Base-by-base conservation (phyloP, 768 basidiomycete genomes). In the Mycena crocata region DNA sequence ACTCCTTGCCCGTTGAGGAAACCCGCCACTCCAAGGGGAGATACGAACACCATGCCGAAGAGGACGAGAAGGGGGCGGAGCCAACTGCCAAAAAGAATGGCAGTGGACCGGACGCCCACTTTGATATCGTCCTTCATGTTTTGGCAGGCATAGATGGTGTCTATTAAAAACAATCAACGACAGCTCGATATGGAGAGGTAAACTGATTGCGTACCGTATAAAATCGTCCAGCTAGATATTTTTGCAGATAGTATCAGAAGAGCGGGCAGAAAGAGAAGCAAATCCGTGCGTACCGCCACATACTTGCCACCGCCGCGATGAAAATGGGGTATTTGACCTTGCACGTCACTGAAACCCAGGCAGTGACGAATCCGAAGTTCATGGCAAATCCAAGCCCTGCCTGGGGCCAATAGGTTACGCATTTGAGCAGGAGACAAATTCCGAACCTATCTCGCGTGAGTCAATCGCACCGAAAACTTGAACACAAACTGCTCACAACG, bases 81-180 rank as follows among this genome's bases (percentile, higher is more conserved):
- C 76, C 84, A 83, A 3, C 81, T 76, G 17, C 89, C 90, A 72
- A 91, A 92, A 15, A 92, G 82, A 48, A 93, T 85, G 0, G 93
- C 92, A 26, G 91, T 93, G 9, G 91, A 93, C 65, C 89, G 87
- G 42, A 93, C 87, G n/a, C 90, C 90, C 61, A 87, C 88, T 55
- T 86, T 84, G 42, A 89, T 76, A 75, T 94, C 93, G 78, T 93
- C 93, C 61, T 83, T 77, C 60, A 90, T 89, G 76, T 94, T 93
- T 81, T 93, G 87, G 74, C 90, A 93, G 19, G 91, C 92, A 73
- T 94, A 94, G 64, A 91, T 89, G 9, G 90, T 90, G 75, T 92
- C 85, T 76, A 37, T 26, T 37, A 31, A n/a, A n/a, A n/a, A 56
- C n/a, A 45, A 9, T 26, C 23, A 28, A 31, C 21, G 17, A 13